These are phyloP conservation scores for Chaetomiaceae sp. DNA, from an alignment of 2,329 filamentous ascomycete genomes.

Conservation along the genomic window DNA sequence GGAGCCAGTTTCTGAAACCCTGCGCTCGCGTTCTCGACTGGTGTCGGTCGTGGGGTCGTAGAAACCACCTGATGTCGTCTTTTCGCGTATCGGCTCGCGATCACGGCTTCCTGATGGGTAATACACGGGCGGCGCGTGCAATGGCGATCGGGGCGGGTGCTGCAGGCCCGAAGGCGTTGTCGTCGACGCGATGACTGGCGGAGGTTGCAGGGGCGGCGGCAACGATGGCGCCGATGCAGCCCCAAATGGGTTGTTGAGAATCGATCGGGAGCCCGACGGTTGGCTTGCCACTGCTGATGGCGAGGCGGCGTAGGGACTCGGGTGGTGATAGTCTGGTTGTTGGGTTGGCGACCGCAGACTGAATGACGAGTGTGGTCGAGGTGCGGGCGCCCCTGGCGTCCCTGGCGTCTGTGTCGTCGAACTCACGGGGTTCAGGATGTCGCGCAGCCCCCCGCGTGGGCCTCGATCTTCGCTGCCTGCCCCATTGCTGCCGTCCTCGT, in stretches of 20 bases:
- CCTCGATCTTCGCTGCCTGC: conserved; percentile 33
- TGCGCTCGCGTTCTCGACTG: conserved; percentile 45
- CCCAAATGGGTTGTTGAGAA: conserved; percentile 36
- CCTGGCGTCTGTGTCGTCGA: conserved; percentile 29
- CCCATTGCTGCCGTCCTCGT: conserved; percentile 37
- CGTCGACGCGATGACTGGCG: conserved; percentile 10
- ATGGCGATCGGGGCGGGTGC: conserved; percentile 38
- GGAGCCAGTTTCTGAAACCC: conserved; percentile 41
- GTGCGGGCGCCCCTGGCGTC: conserved; percentile 24
- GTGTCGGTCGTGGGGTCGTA: conserved; percentile 53
- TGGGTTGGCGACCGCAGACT: conserved; percentile 47
- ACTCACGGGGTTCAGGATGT: conserved; percentile 42
- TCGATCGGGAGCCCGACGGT: conserved; percentile 28
- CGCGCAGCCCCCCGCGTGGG: conserved; percentile 38
- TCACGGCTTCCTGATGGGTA: conserved; percentile 34
- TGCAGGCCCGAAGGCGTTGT: conserved; percentile 20
- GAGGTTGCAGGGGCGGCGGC: conserved; percentile 22
- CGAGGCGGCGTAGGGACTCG: conserved; percentile 28
- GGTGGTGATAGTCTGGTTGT: conserved; percentile 29
- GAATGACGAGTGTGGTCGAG: conserved; percentile 41
- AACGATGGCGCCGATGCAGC: conserved; percentile 32
- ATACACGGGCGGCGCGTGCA: conserved; percentile 42
- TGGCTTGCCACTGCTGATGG: conserved; percentile 27
- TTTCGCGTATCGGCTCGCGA: conserved; percentile 34
- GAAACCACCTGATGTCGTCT: conserved; percentile 42